Conservation (phyloP, 192 early-diverging fungal genomes). For the Rhizoclosmatium globosum region DNA sequence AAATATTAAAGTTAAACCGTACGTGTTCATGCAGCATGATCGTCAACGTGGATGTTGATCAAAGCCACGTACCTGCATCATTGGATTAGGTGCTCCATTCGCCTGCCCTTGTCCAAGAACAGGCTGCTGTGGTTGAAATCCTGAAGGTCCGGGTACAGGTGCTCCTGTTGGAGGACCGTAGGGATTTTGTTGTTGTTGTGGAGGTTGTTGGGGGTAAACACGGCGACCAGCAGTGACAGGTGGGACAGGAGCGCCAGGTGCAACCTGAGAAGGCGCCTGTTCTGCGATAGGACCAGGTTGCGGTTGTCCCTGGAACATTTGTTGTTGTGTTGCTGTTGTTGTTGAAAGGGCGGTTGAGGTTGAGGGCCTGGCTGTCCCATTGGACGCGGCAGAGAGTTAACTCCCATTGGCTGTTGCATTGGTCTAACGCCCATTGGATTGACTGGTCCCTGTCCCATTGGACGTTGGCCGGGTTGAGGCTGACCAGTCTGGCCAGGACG, state of each 20-base stretch:
- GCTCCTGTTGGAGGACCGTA: not conserved
- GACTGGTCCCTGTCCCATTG: not conserved
- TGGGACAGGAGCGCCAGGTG: not conserved
- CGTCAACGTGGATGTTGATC: too few species aligned
- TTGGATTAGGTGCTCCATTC: slow-evolving; percentile 27
- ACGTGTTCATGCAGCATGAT: too few species aligned
- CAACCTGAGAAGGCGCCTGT: not conserved
- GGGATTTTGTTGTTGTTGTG: slow-evolving; percentile 9
- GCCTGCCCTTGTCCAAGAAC: not conserved
- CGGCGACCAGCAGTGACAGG: slow-evolving; percentile 4
- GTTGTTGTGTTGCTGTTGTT: slow-evolving; percentile 13
- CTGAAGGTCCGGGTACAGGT: slow-evolving; percentile 52
- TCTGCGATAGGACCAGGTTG: not conserved
- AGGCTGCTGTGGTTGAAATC: slow-evolving; percentile 10
- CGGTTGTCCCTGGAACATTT: not conserved
- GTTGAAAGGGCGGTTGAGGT: not conserved
- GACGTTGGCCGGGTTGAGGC: not conserved
- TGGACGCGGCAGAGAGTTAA: not conserved
- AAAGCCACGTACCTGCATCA: not conserved
- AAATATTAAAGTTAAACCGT: not conserved
- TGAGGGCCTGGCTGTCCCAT: not conserved
- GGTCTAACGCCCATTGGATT: not conserved
- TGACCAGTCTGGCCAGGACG: not conserved
- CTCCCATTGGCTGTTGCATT: not conserved
- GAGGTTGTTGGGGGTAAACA: slow-evolving; percentile 11